phyloP scores from a whole-genome alignment of 2,329 filamentous ascomycete genomes.

The Paecilomyces fulvus region DNA sequence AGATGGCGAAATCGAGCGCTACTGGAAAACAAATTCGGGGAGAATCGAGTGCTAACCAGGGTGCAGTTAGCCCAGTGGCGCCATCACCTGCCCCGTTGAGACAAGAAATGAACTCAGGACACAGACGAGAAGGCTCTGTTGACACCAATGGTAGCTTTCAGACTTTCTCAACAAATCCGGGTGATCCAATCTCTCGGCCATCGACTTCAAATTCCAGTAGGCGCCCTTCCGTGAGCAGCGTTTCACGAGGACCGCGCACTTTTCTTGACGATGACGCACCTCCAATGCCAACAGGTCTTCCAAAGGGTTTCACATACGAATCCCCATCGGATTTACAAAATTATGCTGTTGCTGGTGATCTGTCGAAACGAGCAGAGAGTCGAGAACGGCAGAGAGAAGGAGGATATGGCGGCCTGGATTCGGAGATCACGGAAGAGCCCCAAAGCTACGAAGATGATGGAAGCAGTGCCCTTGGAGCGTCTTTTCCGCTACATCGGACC shows the following conservation, averaged over 20 bases:
- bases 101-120: slow-evolving; percentile 2
- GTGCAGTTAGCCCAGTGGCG: not conserved
- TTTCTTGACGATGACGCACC: slow-evolving; percentile 24
- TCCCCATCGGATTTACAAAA: slow-evolving; percentile 15
- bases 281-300: slow-evolving; percentile 21
- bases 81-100: not conserved
- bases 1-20: not conserved
- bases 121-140: slow-evolving; percentile 19
- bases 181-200: slow-evolving; percentile 16
- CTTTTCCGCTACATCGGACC: slow-evolving; percentile 5
- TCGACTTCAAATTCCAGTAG: slow-evolving; percentile 23
- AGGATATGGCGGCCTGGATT: slow-evolving; percentile 22
- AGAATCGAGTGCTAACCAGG: too few species aligned
- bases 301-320: slow-evolving; percentile 13
- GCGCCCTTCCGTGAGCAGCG: slow-evolving; percentile 25
- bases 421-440: slow-evolving; percentile 13
- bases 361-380: slow-evolving; percentile 12
- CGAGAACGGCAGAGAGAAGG: slow-evolving; percentile 14
- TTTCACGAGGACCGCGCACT: slow-evolving; percentile 17
- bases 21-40: too few species aligned
- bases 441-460: slow-evolving; percentile 2
- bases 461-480: not conserved
- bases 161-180: slow-evolving; percentile 32
- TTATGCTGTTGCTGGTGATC: slow-evolving; percentile 15
- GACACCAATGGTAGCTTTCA: slow-evolving; percentile 33